Evolutionary conservation across 164 flowering plant species (phyloP), one percentile per base, ranked within the genome.

Genomic region (Stephania cephalantha): DNA sequence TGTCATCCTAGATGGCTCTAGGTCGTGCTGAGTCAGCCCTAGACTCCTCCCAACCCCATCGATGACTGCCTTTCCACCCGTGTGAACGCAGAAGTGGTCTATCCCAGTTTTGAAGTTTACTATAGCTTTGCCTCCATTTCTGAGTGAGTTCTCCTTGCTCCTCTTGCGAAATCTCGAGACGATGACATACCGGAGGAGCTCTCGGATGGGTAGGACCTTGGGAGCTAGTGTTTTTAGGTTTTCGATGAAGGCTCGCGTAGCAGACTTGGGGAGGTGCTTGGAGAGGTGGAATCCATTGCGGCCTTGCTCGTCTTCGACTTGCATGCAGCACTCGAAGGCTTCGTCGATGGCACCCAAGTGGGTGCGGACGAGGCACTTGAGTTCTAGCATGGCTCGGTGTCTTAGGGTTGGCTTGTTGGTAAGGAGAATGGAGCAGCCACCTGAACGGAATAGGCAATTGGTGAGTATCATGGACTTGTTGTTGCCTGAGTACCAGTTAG

Each of bases 1-100:
- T 7, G 91, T 82, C 92, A 90, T 89, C 80, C 89, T 78, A 0
- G 92, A 79, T 7, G 95, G 91, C 82, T 90, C 92, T 2, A 89
- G 71, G 48, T 90, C 95, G 52, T 86, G 63, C 65, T 86, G 82
- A 35, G 58, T 81, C 4, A 89, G 81, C 75, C 80, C 84, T 30
- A 90, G 75, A 45, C 85, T 85, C 78, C 73, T 78, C 15, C 87
- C 88, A 18, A 86, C 80, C 2, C 82, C 90, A 50, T 89, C 84
- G 9, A 89, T 83, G 1, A 87, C 89, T 2, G 90, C 90, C 18
- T 67, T 78, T 10, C 89, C 91, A 25, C 89, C 88, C 0, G 93
- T 78, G 73, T 87, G 93, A 25, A 89, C 71, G 52, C 91, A 89
- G 79, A 89, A 87, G 73, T 89, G 91, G 5, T 89, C 88, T 0